A percentile compares a stretch with the other conserved stretches of the same genome.
Evolutionary conservation across 495 filamentous ascomycete genomes (phyloP).

Genomic region (Cercophora sp.): DNA sequence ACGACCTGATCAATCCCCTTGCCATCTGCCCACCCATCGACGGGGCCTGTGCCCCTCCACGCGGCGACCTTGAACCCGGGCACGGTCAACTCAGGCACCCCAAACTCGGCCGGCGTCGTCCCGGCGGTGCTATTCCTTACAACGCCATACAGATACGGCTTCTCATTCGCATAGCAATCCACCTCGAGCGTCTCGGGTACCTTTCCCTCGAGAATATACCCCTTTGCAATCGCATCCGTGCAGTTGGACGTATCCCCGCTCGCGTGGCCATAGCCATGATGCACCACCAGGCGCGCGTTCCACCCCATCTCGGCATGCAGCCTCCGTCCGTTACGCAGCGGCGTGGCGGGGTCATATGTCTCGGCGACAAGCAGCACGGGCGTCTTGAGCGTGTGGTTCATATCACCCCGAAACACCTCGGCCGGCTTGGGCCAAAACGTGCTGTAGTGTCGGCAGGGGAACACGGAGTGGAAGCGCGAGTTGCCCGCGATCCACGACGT

Average conservation of each 20-base stretch:
- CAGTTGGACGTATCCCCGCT: constrained; percentile 38
- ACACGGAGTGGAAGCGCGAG: constrained; percentile 37
- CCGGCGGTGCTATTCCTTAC: not conserved
- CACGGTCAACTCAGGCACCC: not conserved
- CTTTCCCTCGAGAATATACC: constrained; percentile 35
- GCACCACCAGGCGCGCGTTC: constrained; percentile 41
- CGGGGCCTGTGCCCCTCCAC: too few species aligned
- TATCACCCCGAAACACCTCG: constrained; percentile 41
- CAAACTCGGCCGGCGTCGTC: not conserved
- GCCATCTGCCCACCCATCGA: too few species aligned
- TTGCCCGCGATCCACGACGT: constrained; percentile 43
- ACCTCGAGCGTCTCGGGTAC: constrained; percentile 37
- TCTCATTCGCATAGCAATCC: constrained; percentile 39
- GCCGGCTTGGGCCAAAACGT: constrained; percentile 41
- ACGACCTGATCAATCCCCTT: not conserved
- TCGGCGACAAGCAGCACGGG: constrained; percentile 44
- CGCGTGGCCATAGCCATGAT: constrained; percentile 47
- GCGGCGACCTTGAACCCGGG: too few species aligned
- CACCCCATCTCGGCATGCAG: constrained; percentile 39
- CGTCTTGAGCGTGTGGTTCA: constrained; percentile 37
- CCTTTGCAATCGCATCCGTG: constrained; percentile 36
- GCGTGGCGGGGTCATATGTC: constrained; percentile 46
- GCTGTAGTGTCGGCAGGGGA: constrained; percentile 40
- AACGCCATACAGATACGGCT: constrained; percentile 39
- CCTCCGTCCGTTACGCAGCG: constrained; percentile 42